These are phyloP conservation scores for Arctium minus DNA, from an alignment of 129 eudicot genomes.

Conservation along the genomic window DNA sequence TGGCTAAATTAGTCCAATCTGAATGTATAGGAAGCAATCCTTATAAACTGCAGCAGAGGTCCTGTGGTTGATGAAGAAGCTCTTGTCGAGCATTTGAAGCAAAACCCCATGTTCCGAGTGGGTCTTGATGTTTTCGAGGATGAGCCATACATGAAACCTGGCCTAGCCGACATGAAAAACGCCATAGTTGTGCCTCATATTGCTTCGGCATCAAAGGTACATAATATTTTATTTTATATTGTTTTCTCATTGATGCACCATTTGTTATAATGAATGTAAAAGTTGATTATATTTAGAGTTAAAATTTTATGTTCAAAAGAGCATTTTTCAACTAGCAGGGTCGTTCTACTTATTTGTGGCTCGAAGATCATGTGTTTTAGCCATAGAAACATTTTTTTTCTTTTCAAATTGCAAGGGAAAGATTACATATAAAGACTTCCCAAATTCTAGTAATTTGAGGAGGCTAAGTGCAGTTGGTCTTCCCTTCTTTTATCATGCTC, in stretches of 20 bases:
- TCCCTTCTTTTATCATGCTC: not conserved
- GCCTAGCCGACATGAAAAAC: conserved; percentile 89
- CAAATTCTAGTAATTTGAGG: not conserved
- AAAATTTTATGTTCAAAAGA: not conserved
- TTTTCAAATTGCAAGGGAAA: not conserved
- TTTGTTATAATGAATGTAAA: not conserved
- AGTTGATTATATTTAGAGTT: not conserved
- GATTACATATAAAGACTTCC: not conserved
- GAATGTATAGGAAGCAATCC: conserved; percentile 75
- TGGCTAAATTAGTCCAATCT: conserved; percentile 7
- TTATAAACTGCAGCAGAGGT: conserved; percentile 94
- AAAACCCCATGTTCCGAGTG: conserved; percentile 95
- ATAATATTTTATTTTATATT: not conserved
- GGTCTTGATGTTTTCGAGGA: conserved; percentile 99
- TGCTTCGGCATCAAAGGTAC: conserved; percentile 98
- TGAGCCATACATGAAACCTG: conserved; percentile 99
- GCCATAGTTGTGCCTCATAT: conserved; percentile 97
- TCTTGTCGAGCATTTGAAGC: conserved; percentile 87
- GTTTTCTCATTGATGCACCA: not conserved
- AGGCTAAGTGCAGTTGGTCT: not conserved
- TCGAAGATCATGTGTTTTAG: not conserved
- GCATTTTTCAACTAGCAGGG: not conserved
- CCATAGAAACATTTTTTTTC: not conserved
- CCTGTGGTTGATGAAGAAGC: conserved; percentile 97
- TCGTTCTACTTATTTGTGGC: not conserved